Base-by-base conservation (phyloP, 208 protist genomes). In the Leishmania tropica region DNA sequence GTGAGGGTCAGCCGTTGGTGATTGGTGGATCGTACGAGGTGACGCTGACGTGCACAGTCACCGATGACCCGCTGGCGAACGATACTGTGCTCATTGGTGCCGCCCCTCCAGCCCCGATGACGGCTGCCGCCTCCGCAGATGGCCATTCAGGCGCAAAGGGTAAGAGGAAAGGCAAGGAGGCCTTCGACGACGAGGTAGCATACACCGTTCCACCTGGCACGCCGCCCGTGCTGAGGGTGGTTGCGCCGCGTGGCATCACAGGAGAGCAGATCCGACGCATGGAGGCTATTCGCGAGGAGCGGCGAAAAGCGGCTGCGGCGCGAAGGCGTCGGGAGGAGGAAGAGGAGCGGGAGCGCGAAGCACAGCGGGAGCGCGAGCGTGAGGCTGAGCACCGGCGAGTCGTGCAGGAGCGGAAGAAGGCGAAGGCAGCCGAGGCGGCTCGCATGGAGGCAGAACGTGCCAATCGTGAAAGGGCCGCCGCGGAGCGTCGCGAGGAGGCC, bases 331-430 rank as follows among this genome's bases (percentile, higher is more conserved):
- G 87, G 47, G 94, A 94, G 53, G 87, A 95, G 74, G 87, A 84
- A 53, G 88, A 92, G 73, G 85, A 88, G 76, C 86, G 89, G 0
- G 54, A 74, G 54, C 86, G 88, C 56, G 91, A 97, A 81, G 79
- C 80, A 35, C 77, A 85, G 72, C 84, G 90, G 17, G 92, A 95
- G 70, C 76, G 65, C n/a, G 88, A 91, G 76, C 87, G 92, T 0
- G 94, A 87, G 45, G 87, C 84, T 51, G 92, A 88, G 51, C 89
- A 91, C 71, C 73, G 76, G 5, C 76, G 81, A 60, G 24, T 93
- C 24, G 90, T 96, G 70, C 81, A 92, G 80, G 87, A 95, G 76
- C 87, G 90, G 51, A 93, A 94, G 75, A 81, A 79, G 67, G 78
- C 51, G 11, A 90, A 85, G 71, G 82, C 76, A 47, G 79, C 77